Percentiles rank a stretch among this genome's conserved stretches.
phyloP scores from a whole-genome alignment of 208 protist genomes.

The Trypanosoma melophagium region DNA sequence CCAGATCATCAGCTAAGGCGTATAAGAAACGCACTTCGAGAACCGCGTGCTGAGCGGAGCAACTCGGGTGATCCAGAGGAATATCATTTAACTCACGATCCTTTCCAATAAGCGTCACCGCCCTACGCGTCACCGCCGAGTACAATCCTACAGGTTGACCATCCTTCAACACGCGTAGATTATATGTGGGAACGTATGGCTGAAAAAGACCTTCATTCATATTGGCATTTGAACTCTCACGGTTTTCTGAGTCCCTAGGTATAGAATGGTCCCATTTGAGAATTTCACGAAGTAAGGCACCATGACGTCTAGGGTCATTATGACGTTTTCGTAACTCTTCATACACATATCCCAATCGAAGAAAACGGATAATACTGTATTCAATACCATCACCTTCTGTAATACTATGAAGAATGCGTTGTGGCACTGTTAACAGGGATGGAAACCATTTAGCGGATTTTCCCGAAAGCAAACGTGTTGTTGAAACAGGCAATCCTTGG shows the following conservation, averaged over 20 bases:
- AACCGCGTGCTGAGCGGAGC: constrained; percentile 79
- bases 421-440: constrained; percentile 66
- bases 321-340: constrained; percentile 32
- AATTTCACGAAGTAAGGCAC: constrained; percentile 29
- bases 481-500: constrained; percentile 42
- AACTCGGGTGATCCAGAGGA: constrained; percentile 70
- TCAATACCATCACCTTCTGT: constrained; percentile 37
- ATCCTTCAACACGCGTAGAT: constrained; percentile 61
- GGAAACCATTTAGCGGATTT: constrained; percentile 68
- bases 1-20: constrained; percentile 17
- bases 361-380: constrained; percentile 38
- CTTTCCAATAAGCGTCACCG: constrained; percentile 69
- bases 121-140: constrained; percentile 36
- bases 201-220: constrained; percentile 10
- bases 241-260: not conserved
- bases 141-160: constrained; percentile 34
- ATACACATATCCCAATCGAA: constrained; percentile 46
- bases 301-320: constrained; percentile 6
- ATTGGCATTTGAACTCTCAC: not conserved
- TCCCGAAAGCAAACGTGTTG: constrained; percentile 23
- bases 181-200: constrained; percentile 58
- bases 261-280: constrained; percentile 35
- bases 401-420: constrained; percentile 63
- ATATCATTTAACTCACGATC: constrained; percentile 64
- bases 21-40: constrained; percentile 63